Conservation (phyloP, 768 basidiomycete species). For the Galerina marginata region DNA sequence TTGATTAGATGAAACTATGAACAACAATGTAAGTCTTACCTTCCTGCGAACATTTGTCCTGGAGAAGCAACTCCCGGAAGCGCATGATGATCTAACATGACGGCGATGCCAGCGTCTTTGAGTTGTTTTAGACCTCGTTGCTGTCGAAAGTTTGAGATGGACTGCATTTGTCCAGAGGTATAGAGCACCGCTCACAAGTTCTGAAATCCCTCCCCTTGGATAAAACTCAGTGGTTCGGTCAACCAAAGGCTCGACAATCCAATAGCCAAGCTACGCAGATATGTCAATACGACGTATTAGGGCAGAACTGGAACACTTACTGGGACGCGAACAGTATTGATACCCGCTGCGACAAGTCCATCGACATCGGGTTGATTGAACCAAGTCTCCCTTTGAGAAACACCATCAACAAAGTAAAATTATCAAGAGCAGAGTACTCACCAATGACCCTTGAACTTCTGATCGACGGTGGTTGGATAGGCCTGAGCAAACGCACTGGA, state of each 20-base stretch:
- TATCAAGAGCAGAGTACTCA: conserved; percentile 22
- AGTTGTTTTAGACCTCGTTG: conserved; percentile 67
- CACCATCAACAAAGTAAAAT: not conserved
- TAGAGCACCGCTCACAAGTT: conserved; percentile 51
- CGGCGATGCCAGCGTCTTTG: conserved; percentile 64
- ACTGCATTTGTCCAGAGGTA: not conserved
- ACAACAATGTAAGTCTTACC: conserved; percentile 40
- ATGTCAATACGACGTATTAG: not conserved
- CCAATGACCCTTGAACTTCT: conserved; percentile 70
- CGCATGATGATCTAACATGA: conserved; percentile 71
- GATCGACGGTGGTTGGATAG: conserved; percentile 62
- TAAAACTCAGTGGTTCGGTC: conserved; percentile 64
- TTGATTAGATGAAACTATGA: not conserved
- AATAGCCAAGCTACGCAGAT: conserved; percentile 69
- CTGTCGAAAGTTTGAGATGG: conserved; percentile 37
- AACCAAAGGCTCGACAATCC: conserved; percentile 79
- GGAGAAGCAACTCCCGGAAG: conserved; percentile 71
- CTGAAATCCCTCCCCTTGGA: conserved; percentile 70
- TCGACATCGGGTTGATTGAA: conserved; percentile 69
- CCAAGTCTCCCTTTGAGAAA: conserved; percentile 62
- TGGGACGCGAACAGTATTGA: conserved; percentile 81
- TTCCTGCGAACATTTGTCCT: conserved; percentile 71
- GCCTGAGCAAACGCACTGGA: conserved; percentile 65
- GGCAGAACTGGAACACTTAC: conserved; percentile 42
- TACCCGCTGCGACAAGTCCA: conserved; percentile 54